A percentile compares a stretch with the other conserved stretches of the same genome.
These are phyloP conservation scores for Amaranthus cruentus DNA, from an alignment of 148 eudicot genomes.

Conservation along the genomic window DNA sequence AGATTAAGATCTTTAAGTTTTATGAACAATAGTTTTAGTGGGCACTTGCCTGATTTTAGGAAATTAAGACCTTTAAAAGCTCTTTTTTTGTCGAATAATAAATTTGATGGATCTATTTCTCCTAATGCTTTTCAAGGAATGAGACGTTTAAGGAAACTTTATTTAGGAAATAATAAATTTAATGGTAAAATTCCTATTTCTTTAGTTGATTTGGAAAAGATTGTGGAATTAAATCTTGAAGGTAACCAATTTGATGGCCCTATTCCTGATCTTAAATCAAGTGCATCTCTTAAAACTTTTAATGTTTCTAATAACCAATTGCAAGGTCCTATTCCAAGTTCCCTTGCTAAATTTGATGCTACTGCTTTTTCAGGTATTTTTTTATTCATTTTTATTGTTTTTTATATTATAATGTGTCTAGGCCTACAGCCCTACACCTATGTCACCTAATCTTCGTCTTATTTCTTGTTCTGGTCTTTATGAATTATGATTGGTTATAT, in stretches of 20 bases:
- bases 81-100: constrained; percentile 23
- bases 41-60: constrained; percentile 26
- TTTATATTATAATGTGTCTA: neutral
- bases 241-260: constrained; percentile 35
- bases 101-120: constrained; percentile 25
- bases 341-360: constrained; percentile 29
- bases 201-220: constrained; percentile 10
- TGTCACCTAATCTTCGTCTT: no score
- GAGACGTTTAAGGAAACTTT: constrained; percentile 27
- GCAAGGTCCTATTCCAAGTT: constrained; percentile 45
- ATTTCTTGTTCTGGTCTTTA: no score
- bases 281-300: constrained; percentile 17
- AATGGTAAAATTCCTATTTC: constrained; percentile 31
- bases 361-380: constrained; percentile 41
- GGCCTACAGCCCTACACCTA: no score
- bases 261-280: constrained; percentile 38
- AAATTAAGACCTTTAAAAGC: constrained; percentile 15
- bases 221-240: constrained; percentile 27
- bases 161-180: constrained; percentile 28
- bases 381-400: neutral
- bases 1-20: constrained; percentile 27
- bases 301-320: constrained; percentile 50
- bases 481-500: no score
- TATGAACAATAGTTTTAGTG: constrained; percentile 24
- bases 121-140: constrained; percentile 26